phyloP scores from a whole-genome alignment of 352 stramenopile species.

The Globisporangium parvum region DNA sequence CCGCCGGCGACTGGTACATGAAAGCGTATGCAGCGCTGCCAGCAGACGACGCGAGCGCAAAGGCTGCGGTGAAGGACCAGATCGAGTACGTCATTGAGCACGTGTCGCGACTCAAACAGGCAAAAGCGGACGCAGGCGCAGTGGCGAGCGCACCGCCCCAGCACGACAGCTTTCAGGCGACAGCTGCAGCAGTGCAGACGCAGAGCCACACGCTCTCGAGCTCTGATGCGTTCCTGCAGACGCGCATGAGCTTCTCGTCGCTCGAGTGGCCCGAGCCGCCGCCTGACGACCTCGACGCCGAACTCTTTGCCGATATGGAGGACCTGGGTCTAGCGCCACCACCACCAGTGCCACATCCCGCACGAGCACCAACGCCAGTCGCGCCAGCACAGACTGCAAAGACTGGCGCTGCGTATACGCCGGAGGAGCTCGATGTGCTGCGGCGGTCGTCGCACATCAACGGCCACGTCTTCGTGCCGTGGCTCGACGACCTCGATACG shows the following conservation, averaged over 20 bases:
- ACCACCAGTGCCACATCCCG: neutral
- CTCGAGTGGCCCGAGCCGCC: constrained; percentile 42
- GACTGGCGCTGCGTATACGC: constrained; percentile 32
- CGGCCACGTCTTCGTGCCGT: constrained; percentile 76
- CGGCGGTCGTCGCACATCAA: constrained; percentile 82
- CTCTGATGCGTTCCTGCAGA: constrained; percentile 7
- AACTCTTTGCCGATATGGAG: constrained; percentile 2
- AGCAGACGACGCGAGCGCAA: constrained; percentile 19
- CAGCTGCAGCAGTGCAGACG: neutral
- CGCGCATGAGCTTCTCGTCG: constrained; percentile 14
- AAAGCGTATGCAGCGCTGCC: constrained; percentile 45
- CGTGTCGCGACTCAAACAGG: constrained; percentile 42
- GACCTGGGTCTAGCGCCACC: neutral
- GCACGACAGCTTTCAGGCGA: neutral
- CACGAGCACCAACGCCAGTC: neutral
- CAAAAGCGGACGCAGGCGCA: neutral
- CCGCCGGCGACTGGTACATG: constrained; percentile 61
- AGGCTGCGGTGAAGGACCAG: constrained; percentile 45
- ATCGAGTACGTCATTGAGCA: constrained; percentile 76
- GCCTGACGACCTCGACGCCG: constrained; percentile 1
- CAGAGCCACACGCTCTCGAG: neutral
- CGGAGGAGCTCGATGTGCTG: constrained; percentile 70
- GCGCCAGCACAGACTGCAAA: constrained; percentile 7
- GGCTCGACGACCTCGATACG: constrained; percentile 59
- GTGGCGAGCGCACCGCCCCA: too few species aligned